Percentiles rank a stretch among this genome's conserved stretches.
Conservation (phyloP, 805 yeast species). For the Metschnikowia arizonensis region DNA sequence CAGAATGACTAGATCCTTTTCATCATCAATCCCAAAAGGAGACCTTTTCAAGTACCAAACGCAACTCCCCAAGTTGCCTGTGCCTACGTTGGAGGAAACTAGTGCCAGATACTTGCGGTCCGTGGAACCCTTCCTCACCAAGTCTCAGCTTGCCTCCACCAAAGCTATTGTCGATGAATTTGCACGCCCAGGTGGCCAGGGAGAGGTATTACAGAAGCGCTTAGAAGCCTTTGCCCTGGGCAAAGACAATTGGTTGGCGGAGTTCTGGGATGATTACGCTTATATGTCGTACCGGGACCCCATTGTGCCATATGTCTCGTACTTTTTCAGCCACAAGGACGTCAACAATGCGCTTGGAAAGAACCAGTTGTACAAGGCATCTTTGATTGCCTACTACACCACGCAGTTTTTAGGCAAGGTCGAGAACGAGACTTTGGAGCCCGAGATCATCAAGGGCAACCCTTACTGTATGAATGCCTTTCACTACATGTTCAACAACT, state of each 20-base stretch:
- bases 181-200: slow-evolving; percentile 54
- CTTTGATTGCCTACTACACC: slow-evolving; percentile 65
- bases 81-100: slow-evolving; percentile 75
- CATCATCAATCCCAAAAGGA: slow-evolving; percentile 46
- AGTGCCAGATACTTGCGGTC: slow-evolving; percentile 64
- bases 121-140: slow-evolving; percentile 61
- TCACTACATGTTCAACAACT: slow-evolving; percentile 84
- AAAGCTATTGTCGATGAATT: slow-evolving; percentile 65
- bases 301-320: slow-evolving; percentile 89
- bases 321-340: slow-evolving; percentile 82
- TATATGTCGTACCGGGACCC: slow-evolving; percentile 90
- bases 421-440: slow-evolving; percentile 69
- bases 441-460: slow-evolving; percentile 70
- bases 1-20: slow-evolving; percentile 18
- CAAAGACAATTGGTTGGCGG: slow-evolving; percentile 83
- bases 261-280: slow-evolving; percentile 93
- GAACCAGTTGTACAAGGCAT: slow-evolving; percentile 68
- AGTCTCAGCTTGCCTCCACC: slow-evolving; percentile 46
- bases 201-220: slow-evolving; percentile 65
- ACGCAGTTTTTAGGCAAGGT: slow-evolving; percentile 62
- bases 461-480: slow-evolving; percentile 97
- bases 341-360: slow-evolving; percentile 52
- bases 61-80: slow-evolving; percentile 78
- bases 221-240: slow-evolving; percentile 53
- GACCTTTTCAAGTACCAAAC: slow-evolving; percentile 69